Base-by-base conservation (phyloP, 2,329 filamentous ascomycete genomes). In the Penicillium concentricum region DNA sequence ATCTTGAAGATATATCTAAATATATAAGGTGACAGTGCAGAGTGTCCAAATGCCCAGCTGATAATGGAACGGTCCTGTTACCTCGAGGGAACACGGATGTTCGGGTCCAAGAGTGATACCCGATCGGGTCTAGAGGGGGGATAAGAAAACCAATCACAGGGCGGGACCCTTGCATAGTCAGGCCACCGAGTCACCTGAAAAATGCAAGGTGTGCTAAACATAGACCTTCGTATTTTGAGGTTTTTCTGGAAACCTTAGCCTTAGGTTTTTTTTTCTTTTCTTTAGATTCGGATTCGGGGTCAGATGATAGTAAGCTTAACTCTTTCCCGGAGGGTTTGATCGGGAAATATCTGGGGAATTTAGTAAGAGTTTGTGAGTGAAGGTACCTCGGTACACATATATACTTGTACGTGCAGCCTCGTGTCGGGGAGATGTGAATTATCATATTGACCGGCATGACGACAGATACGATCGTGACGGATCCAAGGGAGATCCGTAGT, bases 1-100 rank as follows among this genome's bases (percentile, higher is more conserved):
- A 16, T 22, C 18, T 22, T 39, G 6, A 16, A 16, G 22, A 16
- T 22, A 34, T 16, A 4, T 32, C 28, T 45, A 46, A 46, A 46
- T 22, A 34, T 46, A 22, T 35, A 59, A 59, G 69, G 70, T 72
- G 39, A 67, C 70, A 72, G 65, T 68, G 70, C 68, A 72, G 67
- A 66, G 67, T 64, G 28, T 26, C 42, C 41, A 18, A 44, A 16
- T 18, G 34, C 2, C 16, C 38, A 41, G 38, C 30, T 32, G 30
- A 22, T 42, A 15, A 30, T 41, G 47, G 24, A 50, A 50, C 24
- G n/a, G 47, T 39, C 13, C 47, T 10, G 47, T 50, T 41, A 46
- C 43, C 12, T 45, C n/a, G 41, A 39, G 37, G 38, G 41, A 44
- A 22, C 34, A 49, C 34, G 35, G 47, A 49, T 28, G 34, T 13